Conservation (phyloP, 306 rosid genomes). For the Ammopiptanthus mongolicus region DNA sequence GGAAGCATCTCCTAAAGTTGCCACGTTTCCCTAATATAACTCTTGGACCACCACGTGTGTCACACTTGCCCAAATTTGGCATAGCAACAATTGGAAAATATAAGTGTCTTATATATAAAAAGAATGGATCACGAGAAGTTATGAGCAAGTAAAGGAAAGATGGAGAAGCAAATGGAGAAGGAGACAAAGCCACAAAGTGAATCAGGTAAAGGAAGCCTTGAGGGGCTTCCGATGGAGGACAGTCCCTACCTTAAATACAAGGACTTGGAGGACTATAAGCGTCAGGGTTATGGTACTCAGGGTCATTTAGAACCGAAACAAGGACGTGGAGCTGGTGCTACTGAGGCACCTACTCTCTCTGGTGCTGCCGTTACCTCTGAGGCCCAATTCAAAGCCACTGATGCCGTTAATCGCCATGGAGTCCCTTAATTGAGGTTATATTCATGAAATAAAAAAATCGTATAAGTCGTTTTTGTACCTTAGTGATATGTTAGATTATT, state of each 20-base stretch:
- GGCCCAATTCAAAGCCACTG: constrained; percentile 17
- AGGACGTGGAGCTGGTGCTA: constrained; percentile 68
- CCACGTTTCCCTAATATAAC: constrained; percentile 7
- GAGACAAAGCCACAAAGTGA: constrained; percentile 5
- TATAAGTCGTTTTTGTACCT: background rate
- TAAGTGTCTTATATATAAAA: background rate
- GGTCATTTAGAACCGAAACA: constrained; percentile 61
- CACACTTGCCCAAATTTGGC: background rate
- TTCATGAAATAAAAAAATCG: background rate
- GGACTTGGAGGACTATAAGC: constrained; percentile 78
- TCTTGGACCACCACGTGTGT: constrained; percentile 20
- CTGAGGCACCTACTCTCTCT: constrained; percentile 78
- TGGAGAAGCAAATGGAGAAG: constrained; percentile 20
- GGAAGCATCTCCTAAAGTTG: background rate
- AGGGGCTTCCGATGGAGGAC: constrained; percentile 56
- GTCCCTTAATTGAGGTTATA: constrained; percentile 10
- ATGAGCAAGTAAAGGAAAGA: background rate
- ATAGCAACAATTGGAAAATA: background rate
- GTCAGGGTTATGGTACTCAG: constrained; percentile 61
- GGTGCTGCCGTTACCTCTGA: constrained; percentile 37
- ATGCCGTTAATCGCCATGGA: constrained; percentile 32
- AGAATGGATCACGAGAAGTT: background rate
- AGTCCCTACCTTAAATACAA: constrained; percentile 66
- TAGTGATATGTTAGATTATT: background rate
- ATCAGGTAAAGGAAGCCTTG: constrained; percentile 21